Conservation (phyloP, 2,329 filamentous ascomycete species). For the Calonectria honghensis region DNA sequence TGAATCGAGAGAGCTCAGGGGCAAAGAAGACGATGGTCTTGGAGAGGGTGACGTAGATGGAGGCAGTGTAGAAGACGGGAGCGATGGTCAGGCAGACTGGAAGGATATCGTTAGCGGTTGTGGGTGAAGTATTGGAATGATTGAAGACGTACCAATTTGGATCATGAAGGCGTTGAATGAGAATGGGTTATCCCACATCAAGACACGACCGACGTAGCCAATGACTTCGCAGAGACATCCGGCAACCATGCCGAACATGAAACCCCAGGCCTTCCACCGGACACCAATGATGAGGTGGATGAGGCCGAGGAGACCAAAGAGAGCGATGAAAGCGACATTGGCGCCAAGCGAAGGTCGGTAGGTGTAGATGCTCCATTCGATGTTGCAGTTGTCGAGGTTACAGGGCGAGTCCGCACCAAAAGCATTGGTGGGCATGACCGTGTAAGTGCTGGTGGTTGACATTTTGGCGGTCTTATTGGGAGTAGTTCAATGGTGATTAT, state of each 20-base stretch:
- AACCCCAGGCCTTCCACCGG: constrained; percentile 69
- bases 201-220: constrained; percentile 77
- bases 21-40: constrained; percentile 64
- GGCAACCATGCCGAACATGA: constrained; percentile 70
- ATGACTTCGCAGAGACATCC: constrained; percentile 76
- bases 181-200: constrained; percentile 76
- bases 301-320: constrained; percentile 67
- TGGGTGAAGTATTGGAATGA: neutral
- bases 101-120: constrained; percentile 17
- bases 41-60: constrained; percentile 79
- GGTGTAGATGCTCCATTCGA: constrained; percentile 69
- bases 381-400: constrained; percentile 67
- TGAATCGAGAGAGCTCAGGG: constrained; percentile 65
- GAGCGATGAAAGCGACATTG: constrained; percentile 70
- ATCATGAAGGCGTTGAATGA: constrained; percentile 76
- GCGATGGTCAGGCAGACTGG: constrained; percentile 73
- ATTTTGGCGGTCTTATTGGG: constrained; percentile 43
- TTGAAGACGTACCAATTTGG: constrained; percentile 72
- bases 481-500: neutral
- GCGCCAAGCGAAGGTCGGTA: constrained; percentile 73
- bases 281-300: constrained; percentile 68
- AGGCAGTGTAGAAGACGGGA: constrained; percentile 72
- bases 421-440: constrained; percentile 48
- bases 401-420: constrained; percentile 69
- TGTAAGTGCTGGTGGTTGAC: constrained; percentile 45